Base-by-base conservation (phyloP, 352 stramenopile species). In the Peronospora belbahrii region DNA sequence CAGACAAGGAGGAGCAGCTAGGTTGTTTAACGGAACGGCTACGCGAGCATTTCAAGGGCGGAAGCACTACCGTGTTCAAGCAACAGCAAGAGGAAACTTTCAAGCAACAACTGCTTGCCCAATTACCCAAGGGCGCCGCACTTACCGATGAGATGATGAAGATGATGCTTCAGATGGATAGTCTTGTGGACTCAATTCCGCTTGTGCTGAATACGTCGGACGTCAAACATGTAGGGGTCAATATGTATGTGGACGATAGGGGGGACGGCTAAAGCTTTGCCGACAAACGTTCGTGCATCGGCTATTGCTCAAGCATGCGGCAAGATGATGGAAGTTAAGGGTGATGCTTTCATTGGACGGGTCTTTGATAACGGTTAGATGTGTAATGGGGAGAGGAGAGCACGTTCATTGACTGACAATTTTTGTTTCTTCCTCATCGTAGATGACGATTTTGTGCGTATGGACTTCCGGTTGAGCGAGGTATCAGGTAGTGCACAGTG, bases 161-260 rank as follows among this genome's bases (percentile, higher is more conserved):
- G 42, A 93, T 90, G 76, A 88, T 93, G 76, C 43, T 90, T 18
- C 74, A 87, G 63, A 93, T 93, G 81, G 81, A 93, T 49, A 88
- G 74, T 34, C 67, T 93, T 8, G 82, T 94, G 51, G 83, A 95
- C 52, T 89, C 84, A 35, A 72, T 95, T 17, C 78, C 82, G n/a
- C 68, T 95, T 17, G 70, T 92, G 48, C 64, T 88, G 43, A 95
- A 95, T 67, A 81, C 73, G 38, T 62, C 62, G 23, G 75, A 73
- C 2, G 72, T 78, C 22, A 52, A 65, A 34, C 74, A 91, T 58
- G 57, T 95, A 10, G 81, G 80, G 13, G 46, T 95, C 34, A 95
- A 93, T 58, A 83, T 95, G 74, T 95, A 95, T 52, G 83, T 95
- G 37, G 83, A 95, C 53, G 83, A 95, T 61, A 95, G 91, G 52